A percentile compares a stretch with the other conserved stretches of the same genome.
phyloP scores from a whole-genome alignment of 176 grass and related monocot genomes.

The Juncus effusus region DNA sequence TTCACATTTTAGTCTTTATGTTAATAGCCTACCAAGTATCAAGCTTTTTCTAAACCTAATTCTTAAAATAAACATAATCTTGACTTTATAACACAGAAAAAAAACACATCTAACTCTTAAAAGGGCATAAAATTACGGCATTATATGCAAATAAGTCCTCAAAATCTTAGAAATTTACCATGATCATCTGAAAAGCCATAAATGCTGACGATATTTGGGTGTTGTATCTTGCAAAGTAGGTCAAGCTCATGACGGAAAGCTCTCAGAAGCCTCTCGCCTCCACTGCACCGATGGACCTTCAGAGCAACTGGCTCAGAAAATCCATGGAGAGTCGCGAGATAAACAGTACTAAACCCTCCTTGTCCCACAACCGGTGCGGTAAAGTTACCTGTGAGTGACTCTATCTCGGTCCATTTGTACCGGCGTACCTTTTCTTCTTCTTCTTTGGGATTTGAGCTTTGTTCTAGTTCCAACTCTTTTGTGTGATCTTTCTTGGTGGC shows the following conservation, averaged over 20 bases:
- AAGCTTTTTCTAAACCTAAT: neutral
- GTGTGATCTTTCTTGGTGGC: neutral
- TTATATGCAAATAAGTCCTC: neutral
- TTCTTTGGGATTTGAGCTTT: neutral
- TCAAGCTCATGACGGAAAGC: constrained; percentile 75
- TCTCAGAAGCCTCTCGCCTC: constrained; percentile 46
- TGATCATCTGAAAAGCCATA: constrained; percentile 71
- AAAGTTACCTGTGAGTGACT: constrained; percentile 57
- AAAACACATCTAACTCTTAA: neutral
- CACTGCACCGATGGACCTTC: constrained; percentile 61
- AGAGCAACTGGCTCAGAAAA: constrained; percentile 34
- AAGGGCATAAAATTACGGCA: neutral
- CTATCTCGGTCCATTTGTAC: constrained; percentile 51
- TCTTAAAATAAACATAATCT: neutral
- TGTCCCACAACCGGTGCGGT: constrained; percentile 58
- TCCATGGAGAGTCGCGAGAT: constrained; percentile 34
- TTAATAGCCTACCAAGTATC: neutral
- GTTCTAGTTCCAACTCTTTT: neutral
- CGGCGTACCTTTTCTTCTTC: constrained; percentile 23
- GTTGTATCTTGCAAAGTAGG: constrained; percentile 57
- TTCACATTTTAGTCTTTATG: constrained; percentile 4
- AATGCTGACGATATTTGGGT: constrained; percentile 62
- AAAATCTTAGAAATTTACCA: constrained; percentile 33
- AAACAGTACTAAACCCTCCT: constrained; percentile 79
- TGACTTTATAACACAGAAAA: neutral